Evolutionary conservation across 2,329 filamentous ascomycete species (phyloP).

Genomic region (Neofusicoccum parvum): DNA sequence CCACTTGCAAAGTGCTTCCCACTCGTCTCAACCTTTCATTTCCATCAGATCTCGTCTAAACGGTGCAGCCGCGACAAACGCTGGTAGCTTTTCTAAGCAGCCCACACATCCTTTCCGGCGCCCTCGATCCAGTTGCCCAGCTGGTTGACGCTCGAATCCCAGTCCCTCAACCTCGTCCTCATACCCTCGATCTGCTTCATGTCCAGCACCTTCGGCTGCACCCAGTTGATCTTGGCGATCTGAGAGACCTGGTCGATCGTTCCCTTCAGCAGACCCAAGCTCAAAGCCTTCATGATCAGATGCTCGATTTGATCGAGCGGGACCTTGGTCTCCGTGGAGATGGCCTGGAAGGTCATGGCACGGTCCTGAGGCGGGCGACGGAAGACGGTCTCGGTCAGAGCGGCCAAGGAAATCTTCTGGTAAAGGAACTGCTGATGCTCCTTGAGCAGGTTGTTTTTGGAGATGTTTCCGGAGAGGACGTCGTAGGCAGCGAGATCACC

Average conservation of each 20-base stretch:
- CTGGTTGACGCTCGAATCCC: conserved; percentile 94
- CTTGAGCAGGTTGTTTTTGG: conserved; percentile 75
- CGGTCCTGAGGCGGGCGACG: conserved; percentile 93
- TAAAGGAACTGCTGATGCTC: conserved; percentile 83
- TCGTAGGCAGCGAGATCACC: conserved; percentile 90
- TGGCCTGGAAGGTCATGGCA: conserved; percentile 87
- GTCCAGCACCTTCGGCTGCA: conserved; percentile 96
- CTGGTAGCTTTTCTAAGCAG: conserved; percentile 58
- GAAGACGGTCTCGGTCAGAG: conserved; percentile 94
- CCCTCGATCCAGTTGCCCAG: conserved; percentile 96
- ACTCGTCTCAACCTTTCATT: background rate
- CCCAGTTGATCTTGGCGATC: conserved; percentile 95
- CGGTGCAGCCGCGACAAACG: background rate
- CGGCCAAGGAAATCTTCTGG: conserved; percentile 97
- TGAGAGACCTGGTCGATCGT: conserved; percentile 96
- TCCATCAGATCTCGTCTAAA: background rate
- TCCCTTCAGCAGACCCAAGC: conserved; percentile 82
- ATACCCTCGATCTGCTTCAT: conserved; percentile 94
- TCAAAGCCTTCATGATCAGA: conserved; percentile 98
- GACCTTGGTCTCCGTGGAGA: conserved; percentile 91
- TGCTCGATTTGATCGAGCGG: conserved; percentile 92
- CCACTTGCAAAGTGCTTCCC: background rate
- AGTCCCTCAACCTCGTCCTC: conserved; percentile 84
- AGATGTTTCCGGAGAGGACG: conserved; percentile 76
- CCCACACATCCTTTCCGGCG: conserved; percentile 94